A percentile compares a stretch with the other conserved stretches of the same genome.
Conservation (phyloP, 768 basidiomycete species). For the Boletellus ananiceps region DNA sequence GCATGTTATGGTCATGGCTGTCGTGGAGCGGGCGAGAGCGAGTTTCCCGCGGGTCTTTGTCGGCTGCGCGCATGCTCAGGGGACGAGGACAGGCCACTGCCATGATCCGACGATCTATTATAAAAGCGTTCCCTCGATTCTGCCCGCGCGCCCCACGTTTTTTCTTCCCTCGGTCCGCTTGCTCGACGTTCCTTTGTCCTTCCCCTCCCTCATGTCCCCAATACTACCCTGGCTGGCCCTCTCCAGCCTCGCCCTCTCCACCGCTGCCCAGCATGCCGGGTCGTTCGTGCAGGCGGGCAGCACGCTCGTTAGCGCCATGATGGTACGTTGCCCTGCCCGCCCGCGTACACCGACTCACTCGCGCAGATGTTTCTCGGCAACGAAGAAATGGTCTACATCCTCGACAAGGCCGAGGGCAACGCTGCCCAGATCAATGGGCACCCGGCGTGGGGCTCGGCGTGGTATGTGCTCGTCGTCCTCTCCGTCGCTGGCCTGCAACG, state of each 20-base stretch:
- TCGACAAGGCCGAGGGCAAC: slow-evolving; percentile 86
- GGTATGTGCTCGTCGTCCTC: slow-evolving; percentile 31
- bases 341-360: not conserved
- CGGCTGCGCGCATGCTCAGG: no score
- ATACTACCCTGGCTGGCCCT: not conserved
- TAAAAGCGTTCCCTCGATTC: no score
- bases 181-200: not conserved
- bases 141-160: no score
- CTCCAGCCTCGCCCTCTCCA: not conserved
- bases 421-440: slow-evolving; percentile 59
- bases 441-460: slow-evolving; percentile 70
- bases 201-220: not conserved
- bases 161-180: not conserved
- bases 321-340: slow-evolving; percentile 32
- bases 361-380: slow-evolving; percentile 74
- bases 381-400: slow-evolving; percentile 75
- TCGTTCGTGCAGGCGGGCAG: slow-evolving; percentile 19
- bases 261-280: not conserved
- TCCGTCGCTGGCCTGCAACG: not conserved
- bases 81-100: no score
- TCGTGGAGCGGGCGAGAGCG: no score
- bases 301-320: slow-evolving; percentile 48
- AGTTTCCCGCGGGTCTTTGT: no score
- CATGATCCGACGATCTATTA: no score
- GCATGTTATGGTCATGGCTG: no score